A percentile compares a stretch with the other conserved stretches of the same genome.
phyloP scores from a whole-genome alignment of 2,329 filamentous ascomycete genomes.

The Monosporascus sp. region DNA sequence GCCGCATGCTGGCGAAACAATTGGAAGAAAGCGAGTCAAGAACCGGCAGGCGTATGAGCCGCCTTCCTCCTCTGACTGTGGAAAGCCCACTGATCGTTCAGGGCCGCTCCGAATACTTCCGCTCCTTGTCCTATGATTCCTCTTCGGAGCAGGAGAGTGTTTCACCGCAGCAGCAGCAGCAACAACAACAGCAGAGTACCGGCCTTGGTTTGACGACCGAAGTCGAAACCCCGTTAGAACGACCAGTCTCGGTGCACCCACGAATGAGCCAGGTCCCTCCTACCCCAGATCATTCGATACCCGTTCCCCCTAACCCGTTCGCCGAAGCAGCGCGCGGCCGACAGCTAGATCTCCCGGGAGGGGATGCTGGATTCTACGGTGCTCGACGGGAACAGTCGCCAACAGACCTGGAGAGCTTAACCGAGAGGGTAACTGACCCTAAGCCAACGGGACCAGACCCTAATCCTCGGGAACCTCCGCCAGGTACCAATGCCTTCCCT shows the following conservation, averaged over 20 bases:
- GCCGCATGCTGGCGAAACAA: constrained; percentile 78
- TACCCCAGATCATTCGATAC: constrained; percentile 42
- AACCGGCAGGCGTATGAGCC: constrained; percentile 73
- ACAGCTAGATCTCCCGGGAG: constrained; percentile 31
- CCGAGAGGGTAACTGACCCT: constrained; percentile 13
- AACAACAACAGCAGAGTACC: constrained; percentile 30
- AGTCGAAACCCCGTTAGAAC: constrained; percentile 47
- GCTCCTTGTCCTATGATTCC: constrained; percentile 63
- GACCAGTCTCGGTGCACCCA: constrained; percentile 71
- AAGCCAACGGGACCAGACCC: constrained; percentile 27
- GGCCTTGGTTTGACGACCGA: constrained; percentile 48
- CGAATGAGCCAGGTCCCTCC: constrained; percentile 61
- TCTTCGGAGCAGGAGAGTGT: constrained; percentile 36
- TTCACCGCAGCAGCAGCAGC: constrained; percentile 27
- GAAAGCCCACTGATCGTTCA: constrained; percentile 73
- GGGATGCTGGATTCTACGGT: constrained; percentile 41
- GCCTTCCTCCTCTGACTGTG: constrained; percentile 75
- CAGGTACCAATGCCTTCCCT: constrained; percentile 25
- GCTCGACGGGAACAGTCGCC: constrained; percentile 55
- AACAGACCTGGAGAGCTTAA: constrained; percentile 38
- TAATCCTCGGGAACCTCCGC: constrained; percentile 30
- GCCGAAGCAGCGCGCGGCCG: constrained; percentile 37
- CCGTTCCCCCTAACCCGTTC: constrained; percentile 37
- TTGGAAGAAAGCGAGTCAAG: constrained; percentile 68
- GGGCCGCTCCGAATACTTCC: constrained; percentile 74